These are phyloP conservation scores for Cerioporus squamosus DNA, from an alignment of 1,284 basidiomycete species.

Conservation along the genomic window DNA sequence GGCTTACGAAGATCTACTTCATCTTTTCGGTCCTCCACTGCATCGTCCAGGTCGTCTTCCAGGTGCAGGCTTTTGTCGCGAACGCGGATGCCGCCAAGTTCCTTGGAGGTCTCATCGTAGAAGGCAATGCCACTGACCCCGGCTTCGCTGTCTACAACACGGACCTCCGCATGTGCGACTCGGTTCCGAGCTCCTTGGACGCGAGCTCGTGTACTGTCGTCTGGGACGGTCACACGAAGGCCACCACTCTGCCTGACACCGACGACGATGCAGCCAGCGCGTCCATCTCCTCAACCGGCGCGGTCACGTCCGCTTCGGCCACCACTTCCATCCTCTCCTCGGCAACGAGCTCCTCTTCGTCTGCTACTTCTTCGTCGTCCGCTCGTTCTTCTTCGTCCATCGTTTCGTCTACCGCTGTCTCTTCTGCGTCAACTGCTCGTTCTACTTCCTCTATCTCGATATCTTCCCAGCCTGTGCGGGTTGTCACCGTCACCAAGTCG, in stretches of 20 bases:
- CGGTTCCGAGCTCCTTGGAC: slow-evolving; percentile 53
- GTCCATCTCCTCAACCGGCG: slow-evolving; percentile 11
- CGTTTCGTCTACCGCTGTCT: slow-evolving; percentile 7
- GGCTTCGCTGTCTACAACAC: slow-evolving; percentile 59
- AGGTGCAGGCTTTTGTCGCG: slow-evolving; percentile 66
- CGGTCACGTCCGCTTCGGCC: slow-evolving; percentile 2
- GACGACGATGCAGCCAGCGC: slow-evolving; percentile 9
- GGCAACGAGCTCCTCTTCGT: slow-evolving; percentile 2
- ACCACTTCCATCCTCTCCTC: slow-evolving; percentile 2
- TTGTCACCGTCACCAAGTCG: background rate
- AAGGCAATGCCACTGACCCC: slow-evolving; percentile 51
- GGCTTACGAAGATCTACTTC: slow-evolving; percentile 68
- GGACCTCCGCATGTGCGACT: slow-evolving; percentile 60
- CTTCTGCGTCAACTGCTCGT: slow-evolving; percentile 2
- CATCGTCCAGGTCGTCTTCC: slow-evolving; percentile 67
- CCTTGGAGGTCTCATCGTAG: slow-evolving; percentile 52
- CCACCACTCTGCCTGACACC: background rate
- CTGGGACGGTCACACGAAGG: slow-evolving; percentile 46
- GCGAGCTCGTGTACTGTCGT: slow-evolving; percentile 56
- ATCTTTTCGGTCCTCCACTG: slow-evolving; percentile 70
- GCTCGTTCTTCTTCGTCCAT: slow-evolving; percentile 10
- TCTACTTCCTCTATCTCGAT: background rate
- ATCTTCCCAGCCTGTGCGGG: slow-evolving; percentile 2
- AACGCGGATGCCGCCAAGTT: slow-evolving; percentile 62
- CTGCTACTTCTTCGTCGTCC: slow-evolving; percentile 14